These are phyloP conservation scores for Echinosophora koreensis DNA, from an alignment of 306 rosid genomes.

Conservation along the genomic window DNA sequence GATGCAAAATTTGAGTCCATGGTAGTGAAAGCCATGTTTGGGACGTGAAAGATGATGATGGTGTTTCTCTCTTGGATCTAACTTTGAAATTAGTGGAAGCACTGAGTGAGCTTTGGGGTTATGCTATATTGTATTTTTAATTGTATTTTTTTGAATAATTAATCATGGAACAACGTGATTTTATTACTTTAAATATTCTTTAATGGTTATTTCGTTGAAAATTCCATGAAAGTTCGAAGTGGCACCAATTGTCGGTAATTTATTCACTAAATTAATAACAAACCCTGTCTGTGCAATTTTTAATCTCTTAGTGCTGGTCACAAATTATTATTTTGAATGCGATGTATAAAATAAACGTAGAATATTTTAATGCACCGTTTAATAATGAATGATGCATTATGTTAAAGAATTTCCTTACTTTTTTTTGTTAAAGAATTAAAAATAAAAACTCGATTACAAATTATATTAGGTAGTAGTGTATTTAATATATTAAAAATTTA, in stretches of 20 bases:
- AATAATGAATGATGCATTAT: too few species aligned
- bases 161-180: constrained; percentile 8
- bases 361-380: too few species aligned
- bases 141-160: not conserved
- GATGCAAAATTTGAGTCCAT: not conserved
- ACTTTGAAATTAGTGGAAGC: not conserved
- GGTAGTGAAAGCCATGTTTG: constrained; percentile 4
- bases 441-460: too few species aligned
- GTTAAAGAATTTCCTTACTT: too few species aligned
- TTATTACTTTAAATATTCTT: not conserved
- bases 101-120: not conserved
- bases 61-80: not conserved
- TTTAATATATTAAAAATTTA: too few species aligned
- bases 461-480: too few species aligned
- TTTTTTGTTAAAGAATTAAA: too few species aligned
- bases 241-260: not conserved
- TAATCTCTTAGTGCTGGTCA: too few species aligned
- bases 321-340: not conserved
- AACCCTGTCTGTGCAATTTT: too few species aligned
- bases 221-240: not conserved
- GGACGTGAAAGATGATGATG: too few species aligned
- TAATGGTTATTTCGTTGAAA: constrained; percentile 8
- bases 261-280: not conserved
- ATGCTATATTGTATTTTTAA: not conserved
- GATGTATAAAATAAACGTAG: too few species aligned